These are phyloP conservation scores for Ochromonas danica DNA, from an alignment of 108 stramenopile species.

Conservation along the genomic window DNA sequence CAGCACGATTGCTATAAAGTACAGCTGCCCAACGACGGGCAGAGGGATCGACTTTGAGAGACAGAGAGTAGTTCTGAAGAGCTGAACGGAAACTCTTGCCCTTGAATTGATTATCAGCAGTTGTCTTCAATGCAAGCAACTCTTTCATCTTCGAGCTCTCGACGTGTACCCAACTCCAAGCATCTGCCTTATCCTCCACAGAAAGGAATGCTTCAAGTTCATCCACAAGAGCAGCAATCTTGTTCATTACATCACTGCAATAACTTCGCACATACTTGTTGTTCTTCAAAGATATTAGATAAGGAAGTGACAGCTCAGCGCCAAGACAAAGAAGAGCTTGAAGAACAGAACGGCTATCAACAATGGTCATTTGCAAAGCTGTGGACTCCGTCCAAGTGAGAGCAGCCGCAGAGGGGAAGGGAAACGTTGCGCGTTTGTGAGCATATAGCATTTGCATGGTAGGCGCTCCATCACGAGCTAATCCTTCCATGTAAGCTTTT, in stretches of 20 bases:
- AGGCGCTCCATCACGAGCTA: background rate
- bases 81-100: background rate
- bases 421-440: background rate
- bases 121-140: background rate
- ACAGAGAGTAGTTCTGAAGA: background rate
- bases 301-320: background rate
- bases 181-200: background rate
- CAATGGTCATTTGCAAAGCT: too few relatives aligned
- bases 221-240: background rate
- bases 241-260: conserved; percentile 4
- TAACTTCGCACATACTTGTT: background rate
- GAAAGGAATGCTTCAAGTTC: background rate
- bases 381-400: conserved; percentile 1
- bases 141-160: background rate
- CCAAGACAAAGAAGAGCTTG: background rate
- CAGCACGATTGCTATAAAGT: conserved; percentile 39
- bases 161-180: conserved; percentile 7
- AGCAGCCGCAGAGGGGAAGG: background rate
- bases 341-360: too few relatives aligned
- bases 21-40: conserved; percentile 30
- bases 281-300: conserved; percentile 20
- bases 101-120: conserved; percentile 13
- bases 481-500: conserved; percentile 19
- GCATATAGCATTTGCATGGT: background rate
- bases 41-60: background rate